These are phyloP conservation scores for Conringia planisiliqua DNA, from an alignment of 345 rosid genomes.

Conservation along the genomic window DNA sequence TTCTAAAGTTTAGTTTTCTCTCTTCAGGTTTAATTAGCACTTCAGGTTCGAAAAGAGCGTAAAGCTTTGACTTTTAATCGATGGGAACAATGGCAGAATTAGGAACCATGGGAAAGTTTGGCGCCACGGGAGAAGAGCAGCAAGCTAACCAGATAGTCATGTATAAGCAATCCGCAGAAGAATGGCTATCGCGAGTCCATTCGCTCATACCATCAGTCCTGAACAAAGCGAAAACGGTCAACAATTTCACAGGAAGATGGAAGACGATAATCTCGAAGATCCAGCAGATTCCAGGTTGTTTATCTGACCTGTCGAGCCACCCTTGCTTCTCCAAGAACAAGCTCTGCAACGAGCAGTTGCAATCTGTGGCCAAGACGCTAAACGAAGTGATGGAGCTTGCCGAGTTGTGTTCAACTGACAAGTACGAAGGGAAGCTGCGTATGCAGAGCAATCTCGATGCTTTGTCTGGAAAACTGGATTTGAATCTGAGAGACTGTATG, in stretches of 20 bases:
- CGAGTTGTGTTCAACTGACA: conserved; percentile 54
- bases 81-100: conserved; percentile 33
- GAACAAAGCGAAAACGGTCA: conserved; percentile 51
- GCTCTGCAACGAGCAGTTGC: conserved; percentile 85
- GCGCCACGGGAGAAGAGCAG: conserved; percentile 25
- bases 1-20: not conserved
- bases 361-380: conserved; percentile 65
- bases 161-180: conserved; percentile 27
- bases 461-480: conserved; percentile 67
- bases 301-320: conserved; percentile 87
- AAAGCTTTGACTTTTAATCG: conserved; percentile 27
- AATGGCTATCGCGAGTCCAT: conserved; percentile 57
- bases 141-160: conserved; percentile 10
- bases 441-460: conserved; percentile 96
- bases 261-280: conserved; percentile 69
- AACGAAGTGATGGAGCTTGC: conserved; percentile 56
- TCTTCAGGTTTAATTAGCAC: conserved; percentile 9
- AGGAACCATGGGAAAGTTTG: conserved; percentile 27
- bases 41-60: conserved; percentile 37
- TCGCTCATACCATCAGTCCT: conserved; percentile 69
- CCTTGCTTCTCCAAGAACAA: conserved; percentile 88
- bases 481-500: conserved; percentile 76
- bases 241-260: conserved; percentile 77
- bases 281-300: conserved; percentile 69
- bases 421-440: conserved; percentile 79